phyloP scores from a whole-genome alignment of 148 eudicot genomes.

The Arctostaphylos glauca region DNA sequence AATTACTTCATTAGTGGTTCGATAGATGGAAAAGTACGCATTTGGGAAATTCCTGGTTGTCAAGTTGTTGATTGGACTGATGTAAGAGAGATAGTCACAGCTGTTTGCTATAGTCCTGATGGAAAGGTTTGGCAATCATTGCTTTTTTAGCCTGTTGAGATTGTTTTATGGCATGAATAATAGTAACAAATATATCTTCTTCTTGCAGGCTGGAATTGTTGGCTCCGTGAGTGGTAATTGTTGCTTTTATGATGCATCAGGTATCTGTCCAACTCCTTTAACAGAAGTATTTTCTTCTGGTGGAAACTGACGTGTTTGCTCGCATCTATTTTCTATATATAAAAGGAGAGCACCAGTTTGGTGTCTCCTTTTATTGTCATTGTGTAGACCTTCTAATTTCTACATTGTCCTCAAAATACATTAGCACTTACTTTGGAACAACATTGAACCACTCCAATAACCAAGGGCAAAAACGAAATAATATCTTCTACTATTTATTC shows the following conservation, averaged over 20 bases:
- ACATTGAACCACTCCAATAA: no score
- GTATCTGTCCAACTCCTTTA: constrained; percentile 22
- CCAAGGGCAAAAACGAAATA: no score
- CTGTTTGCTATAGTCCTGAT: constrained; percentile 73
- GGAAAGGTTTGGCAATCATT: constrained; percentile 47
- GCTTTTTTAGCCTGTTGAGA: background rate
- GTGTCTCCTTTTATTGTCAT: no score
- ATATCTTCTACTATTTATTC: no score
- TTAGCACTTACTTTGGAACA: no score
- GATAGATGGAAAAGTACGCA: constrained; percentile 83
- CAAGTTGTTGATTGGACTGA: constrained; percentile 80
- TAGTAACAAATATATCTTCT: background rate
- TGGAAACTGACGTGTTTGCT: no score
- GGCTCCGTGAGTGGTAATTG: constrained; percentile 64
- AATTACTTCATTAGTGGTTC: constrained; percentile 81
- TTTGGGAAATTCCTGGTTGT: constrained; percentile 58
- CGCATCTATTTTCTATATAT: no score
- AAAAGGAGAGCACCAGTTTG: no score
- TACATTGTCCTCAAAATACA: no score
- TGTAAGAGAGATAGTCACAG: constrained; percentile 69
- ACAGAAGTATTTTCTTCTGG: no score
- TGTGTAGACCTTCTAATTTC: no score
- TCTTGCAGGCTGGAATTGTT: constrained; percentile 63
- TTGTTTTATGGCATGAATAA: background rate
- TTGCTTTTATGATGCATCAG: constrained; percentile 51